Conservation (phyloP, 352 stramenopile species). For the Albugo laibachii region DNA sequence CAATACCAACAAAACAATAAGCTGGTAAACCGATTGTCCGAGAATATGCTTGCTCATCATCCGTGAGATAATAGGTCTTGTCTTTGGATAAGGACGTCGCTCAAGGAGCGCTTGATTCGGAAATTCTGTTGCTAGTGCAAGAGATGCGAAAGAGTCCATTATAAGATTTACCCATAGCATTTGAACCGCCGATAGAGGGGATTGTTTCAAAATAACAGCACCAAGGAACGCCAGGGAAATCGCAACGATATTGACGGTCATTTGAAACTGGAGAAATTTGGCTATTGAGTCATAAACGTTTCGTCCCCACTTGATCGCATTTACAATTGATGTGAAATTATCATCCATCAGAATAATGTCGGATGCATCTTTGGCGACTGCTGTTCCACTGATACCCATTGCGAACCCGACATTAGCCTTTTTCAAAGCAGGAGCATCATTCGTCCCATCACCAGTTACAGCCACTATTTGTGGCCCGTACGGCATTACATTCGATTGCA, state of each 20-base stretch:
- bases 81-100: conserved; percentile 81
- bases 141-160: conserved; percentile 95
- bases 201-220: conserved; percentile 50
- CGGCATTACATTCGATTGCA: conserved; percentile 54
- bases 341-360: conserved; percentile 96
- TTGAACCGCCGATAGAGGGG: conserved; percentile 87
- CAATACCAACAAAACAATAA: conserved; percentile 76
- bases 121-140: conserved; percentile 90
- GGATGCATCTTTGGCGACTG: conserved; percentile 87
- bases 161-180: conserved; percentile 98
- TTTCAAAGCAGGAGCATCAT: conserved; percentile 92
- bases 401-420: conserved; percentile 92
- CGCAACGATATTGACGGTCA: conserved; percentile 93
- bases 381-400: conserved; percentile 94
- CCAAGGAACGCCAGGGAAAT: conserved; percentile 85
- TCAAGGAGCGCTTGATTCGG: conserved; percentile 80
- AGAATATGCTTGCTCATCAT: conserved; percentile 93
- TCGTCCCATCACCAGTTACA: conserved; percentile 93
- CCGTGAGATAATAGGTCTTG: conserved; percentile 83
- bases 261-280: conserved; percentile 97
- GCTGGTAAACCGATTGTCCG: conserved; percentile 82
- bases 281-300: conserved; percentile 94
- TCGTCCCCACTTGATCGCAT: conserved; percentile 89
- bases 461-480: conserved; percentile 81
- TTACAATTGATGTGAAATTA: conserved; percentile 93